Evolutionary conservation across 345 rosid genomes (phyloP).

Genomic region (Eucalyptus virginea): DNA sequence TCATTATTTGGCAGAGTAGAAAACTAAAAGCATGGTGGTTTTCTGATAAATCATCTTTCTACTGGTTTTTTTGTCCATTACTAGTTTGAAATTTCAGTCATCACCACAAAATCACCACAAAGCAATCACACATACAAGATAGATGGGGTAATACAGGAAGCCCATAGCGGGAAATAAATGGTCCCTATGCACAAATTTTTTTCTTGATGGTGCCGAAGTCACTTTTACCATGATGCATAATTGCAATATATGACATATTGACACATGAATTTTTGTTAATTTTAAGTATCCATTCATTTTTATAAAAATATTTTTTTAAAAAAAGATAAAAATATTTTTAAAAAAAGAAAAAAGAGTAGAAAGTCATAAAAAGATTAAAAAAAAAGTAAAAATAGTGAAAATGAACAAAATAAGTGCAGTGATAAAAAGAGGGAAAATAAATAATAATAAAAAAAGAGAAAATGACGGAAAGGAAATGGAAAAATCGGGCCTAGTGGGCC

Average conservation of each 20-base stretch:
- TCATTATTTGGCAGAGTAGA: accelerated
- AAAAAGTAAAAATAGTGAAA: no score
- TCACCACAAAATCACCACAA: background rate
- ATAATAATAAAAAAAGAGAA: no score
- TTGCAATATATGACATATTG: accelerated
- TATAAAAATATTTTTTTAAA: no score
- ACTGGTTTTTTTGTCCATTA: accelerated
- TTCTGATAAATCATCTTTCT: background rate
- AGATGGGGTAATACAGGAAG: accelerated
- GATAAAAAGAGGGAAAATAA: no score
- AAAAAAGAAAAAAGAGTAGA: no score
- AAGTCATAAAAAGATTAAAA: accelerated
- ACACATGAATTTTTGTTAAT: accelerated
- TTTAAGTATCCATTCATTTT: no score
- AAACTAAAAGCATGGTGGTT: background rate
- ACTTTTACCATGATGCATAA: no score
- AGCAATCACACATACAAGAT: background rate
- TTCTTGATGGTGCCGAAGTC: no score
- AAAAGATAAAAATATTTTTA: no score
- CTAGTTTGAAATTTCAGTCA: background rate
- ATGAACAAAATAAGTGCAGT: accelerated
- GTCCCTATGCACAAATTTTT: background rate
- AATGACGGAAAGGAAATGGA: no score
- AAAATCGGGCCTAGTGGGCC: no score
- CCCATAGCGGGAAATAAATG: accelerated